Conservation (phyloP, 768 basidiomycete genomes). For the Boletus insuetus region DNA sequence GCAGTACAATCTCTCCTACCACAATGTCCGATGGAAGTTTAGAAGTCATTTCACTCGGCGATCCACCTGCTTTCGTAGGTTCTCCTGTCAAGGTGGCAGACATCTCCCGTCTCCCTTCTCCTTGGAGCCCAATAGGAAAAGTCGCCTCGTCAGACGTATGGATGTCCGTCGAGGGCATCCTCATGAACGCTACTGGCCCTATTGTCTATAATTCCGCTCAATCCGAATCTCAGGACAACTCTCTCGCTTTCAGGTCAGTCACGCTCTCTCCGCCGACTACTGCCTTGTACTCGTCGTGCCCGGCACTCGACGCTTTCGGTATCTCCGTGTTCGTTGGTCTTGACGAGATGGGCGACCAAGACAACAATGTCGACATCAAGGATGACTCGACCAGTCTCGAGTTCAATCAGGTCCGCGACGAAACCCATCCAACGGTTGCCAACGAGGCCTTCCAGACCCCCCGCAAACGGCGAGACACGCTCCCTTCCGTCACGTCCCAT, state of each 20-base stretch:
- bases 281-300: slow-evolving; percentile 15
- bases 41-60: slow-evolving; percentile 22
- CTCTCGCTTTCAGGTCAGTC: background rate
- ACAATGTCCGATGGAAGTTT: slow-evolving; percentile 24
- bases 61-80: slow-evolving; percentile 7
- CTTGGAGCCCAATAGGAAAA: slow-evolving; percentile 28
- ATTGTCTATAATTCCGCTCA: background rate
- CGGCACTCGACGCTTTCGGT: slow-evolving; percentile 17
- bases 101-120: slow-evolving; percentile 23
- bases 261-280: background rate
- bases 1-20: slow-evolving; percentile 22
- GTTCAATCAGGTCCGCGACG: background rate
- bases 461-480: slow-evolving; percentile 14
- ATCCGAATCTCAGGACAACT: background rate
- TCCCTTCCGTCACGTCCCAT: slow-evolving; percentile 2
- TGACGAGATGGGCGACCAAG: background rate
- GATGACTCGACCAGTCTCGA: background rate
- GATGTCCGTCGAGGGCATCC: slow-evolving; percentile 22
- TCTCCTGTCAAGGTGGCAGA: slow-evolving; percentile 4
- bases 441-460: background rate
- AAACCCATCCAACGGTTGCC: background rate
- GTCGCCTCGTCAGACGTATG: slow-evolving; percentile 14
- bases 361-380: background rate
- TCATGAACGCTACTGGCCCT: slow-evolving; percentile 18
- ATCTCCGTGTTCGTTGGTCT: slow-evolving; percentile 18